phyloP scores from a whole-genome alignment of 2,329 filamentous ascomycete species.

The Hypoxylon sp. region DNA sequence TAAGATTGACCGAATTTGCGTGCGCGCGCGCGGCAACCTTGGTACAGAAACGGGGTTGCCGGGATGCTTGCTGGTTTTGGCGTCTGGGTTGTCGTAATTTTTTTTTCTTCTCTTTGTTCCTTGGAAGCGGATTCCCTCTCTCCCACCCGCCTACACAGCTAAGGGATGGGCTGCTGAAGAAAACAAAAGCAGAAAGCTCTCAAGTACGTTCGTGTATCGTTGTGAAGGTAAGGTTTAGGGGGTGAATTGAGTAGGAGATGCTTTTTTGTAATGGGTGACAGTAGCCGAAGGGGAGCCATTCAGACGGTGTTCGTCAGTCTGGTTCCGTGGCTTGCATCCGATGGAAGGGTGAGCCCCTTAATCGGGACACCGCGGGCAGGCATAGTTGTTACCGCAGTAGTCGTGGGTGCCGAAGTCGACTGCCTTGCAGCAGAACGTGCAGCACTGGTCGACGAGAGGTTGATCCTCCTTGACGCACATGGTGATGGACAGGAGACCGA shows the following conservation, averaged over 20 bases:
- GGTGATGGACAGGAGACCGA: conserved; percentile 43
- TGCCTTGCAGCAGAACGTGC: conserved; percentile 67
- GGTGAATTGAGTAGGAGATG: conserved; percentile 2
- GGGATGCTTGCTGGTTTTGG: conserved; percentile 8
- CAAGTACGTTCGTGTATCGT: conserved; percentile 7
- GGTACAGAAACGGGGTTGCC: not conserved
- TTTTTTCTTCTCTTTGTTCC: conserved; percentile 9
- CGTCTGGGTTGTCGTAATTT: not conserved
- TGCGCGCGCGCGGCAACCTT: conserved; percentile 1
- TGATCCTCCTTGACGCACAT: conserved; percentile 63
- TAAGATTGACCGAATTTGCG: conserved; percentile 8
- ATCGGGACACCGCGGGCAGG: conserved; percentile 62
- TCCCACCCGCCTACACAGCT: conserved; percentile 14
- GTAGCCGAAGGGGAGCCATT: conserved; percentile 37
- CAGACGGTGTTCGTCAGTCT: conserved; percentile 48
- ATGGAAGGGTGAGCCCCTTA: conserved; percentile 50
- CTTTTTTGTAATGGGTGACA: conserved; percentile 27
- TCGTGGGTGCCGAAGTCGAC: conserved; percentile 67
- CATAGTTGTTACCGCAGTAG: conserved; percentile 60
- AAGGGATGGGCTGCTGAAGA: conserved; percentile 7
- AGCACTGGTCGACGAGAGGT: conserved; percentile 66
- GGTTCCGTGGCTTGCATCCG: conserved; percentile 48
- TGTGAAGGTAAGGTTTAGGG: conserved; percentile 5
- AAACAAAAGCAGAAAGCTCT: conserved; percentile 6
- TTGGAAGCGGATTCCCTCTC: conserved; percentile 5